Evolutionary conservation across 2,329 filamentous ascomycete species (phyloP).

Genomic region (Alternaria rosae): DNA sequence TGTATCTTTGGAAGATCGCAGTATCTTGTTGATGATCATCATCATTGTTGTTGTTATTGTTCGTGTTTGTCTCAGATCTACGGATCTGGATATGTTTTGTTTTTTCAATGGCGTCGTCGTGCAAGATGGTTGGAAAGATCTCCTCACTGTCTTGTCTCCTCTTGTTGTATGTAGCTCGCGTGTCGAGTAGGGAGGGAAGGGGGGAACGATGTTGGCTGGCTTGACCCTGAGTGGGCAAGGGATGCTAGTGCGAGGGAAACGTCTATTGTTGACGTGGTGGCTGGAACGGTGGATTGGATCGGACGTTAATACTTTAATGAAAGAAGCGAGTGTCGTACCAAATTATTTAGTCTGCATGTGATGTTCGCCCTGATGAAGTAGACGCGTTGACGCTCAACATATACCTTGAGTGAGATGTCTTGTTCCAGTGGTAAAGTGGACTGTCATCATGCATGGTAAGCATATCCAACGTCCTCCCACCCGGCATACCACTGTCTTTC

Average conservation of each 20-base stretch:
- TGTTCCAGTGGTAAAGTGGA: not conserved
- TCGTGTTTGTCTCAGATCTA: constrained; percentile 2
- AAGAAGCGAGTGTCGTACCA: constrained; percentile 12
- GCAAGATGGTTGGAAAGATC: constrained; percentile 11
- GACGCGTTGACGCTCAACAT: not conserved
- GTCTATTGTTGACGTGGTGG: constrained; percentile 7
- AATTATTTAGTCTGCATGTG: not conserved
- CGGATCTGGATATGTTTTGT: constrained; percentile 4
- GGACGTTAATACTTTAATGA: constrained; percentile 18
- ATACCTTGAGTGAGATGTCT: not conserved
- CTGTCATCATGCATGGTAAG: not conserved
- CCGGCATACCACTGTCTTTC: too few species aligned
- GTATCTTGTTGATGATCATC: not conserved
- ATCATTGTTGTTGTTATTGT: not conserved
- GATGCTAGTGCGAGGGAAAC: not conserved
- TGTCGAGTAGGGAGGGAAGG: not conserved
- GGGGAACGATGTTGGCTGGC: not conserved
- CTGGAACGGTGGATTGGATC: not conserved
- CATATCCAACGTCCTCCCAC: not conserved
- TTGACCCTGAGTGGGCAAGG: not conserved
- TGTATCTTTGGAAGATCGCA: not conserved
- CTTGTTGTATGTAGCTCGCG: not conserved
- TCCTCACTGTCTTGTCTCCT: not conserved
- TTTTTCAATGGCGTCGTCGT: constrained; percentile 7
- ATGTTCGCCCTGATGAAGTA: not conserved